These are phyloP conservation scores for Plectranthus barbatus DNA, from an alignment of 257 asterid species.

Conservation along the genomic window DNA sequence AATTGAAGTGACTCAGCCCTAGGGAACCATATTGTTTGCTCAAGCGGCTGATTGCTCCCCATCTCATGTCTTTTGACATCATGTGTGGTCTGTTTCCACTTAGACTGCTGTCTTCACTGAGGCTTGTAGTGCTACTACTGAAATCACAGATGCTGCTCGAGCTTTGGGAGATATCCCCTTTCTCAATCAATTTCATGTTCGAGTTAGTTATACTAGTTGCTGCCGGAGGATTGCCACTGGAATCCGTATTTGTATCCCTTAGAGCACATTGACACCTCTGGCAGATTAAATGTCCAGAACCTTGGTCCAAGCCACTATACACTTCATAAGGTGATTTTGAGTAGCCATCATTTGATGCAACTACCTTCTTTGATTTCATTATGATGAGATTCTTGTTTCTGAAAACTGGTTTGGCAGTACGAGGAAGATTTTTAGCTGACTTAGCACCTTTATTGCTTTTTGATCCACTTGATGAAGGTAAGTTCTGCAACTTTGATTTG, in stretches of 20 bases:
- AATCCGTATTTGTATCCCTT: conserved; percentile 27
- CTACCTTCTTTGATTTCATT: conserved; percentile 46
- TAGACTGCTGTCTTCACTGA: conserved; percentile 73
- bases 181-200: conserved; percentile 32
- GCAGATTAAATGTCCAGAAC: conserved; percentile 46
- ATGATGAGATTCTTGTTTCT: conserved; percentile 43
- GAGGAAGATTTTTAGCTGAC: conserved; percentile 34
- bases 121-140: conserved; percentile 67
- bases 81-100: conserved; percentile 82
- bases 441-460: conserved; percentile 44
- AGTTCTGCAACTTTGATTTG: conserved; percentile 43
- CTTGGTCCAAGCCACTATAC: conserved; percentile 15
- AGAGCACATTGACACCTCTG: conserved; percentile 76
- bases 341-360: conserved; percentile 16
- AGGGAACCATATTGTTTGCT: conserved; percentile 34
- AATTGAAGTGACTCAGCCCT: conserved; percentile 48
- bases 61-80: conserved; percentile 69
- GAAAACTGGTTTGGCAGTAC: conserved; percentile 42
- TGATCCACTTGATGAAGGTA: conserved; percentile 38
- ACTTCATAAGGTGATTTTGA: conserved; percentile 21
- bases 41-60: conserved; percentile 31
- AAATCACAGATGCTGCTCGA: conserved; percentile 81
- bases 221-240: conserved; percentile 14
- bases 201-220: conserved; percentile 26
- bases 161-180: conserved; percentile 71